Evolutionary conservation across 2,329 filamentous ascomycete species (phyloP), one percentile per base, ranked within the genome.

Genomic region (Zymoseptoria ardabiliae): DNA sequence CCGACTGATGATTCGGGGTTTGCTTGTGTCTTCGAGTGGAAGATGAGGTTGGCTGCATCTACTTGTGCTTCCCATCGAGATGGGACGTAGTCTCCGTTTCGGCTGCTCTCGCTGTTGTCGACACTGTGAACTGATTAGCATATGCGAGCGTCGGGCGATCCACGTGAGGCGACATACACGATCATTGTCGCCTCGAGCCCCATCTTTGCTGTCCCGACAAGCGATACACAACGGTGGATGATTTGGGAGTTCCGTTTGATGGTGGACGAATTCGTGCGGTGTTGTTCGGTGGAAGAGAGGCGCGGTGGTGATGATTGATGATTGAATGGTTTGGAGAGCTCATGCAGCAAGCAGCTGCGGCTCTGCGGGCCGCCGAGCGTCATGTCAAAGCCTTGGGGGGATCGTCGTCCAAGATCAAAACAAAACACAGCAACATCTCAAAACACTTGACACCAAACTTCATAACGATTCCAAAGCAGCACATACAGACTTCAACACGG

Each of bases 161-260:
- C 55, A 54, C 51, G 52, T 57, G 56, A 63, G 58, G 57, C 54
- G 65, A 53, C 75, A 22, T 73, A 81, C 83, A 97, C 87, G 77
- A 99, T 90, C 92, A 99, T 97, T 65, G 96, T 95, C 80, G 94
- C 95, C 86, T 99, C 94, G 78, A 99, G 87, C 78, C 88, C 90
- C 94, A 99, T 99, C 73, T 82, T 92, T 85, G 76, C 78, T 76
- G 76, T 70, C 35, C 58, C 58, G 51, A 45, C 35, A 45, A n/a
- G 35, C 35, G 35, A 17, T 17, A 7, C 35, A 7, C 35, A 30
- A 56, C 30, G 54, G 19, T 23, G 10, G 22, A 49, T 53, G 51
- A 11, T 53, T 19, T 8, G 2, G 8, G 22, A n/a, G 10, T 20
- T 30, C 13, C 22, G 28, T 53, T 23, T 20, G 25, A 19, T 51